Evolutionary conservation across 2,329 filamentous ascomycete species (phyloP).

Genomic region (Colletotrichum agaves): DNA sequence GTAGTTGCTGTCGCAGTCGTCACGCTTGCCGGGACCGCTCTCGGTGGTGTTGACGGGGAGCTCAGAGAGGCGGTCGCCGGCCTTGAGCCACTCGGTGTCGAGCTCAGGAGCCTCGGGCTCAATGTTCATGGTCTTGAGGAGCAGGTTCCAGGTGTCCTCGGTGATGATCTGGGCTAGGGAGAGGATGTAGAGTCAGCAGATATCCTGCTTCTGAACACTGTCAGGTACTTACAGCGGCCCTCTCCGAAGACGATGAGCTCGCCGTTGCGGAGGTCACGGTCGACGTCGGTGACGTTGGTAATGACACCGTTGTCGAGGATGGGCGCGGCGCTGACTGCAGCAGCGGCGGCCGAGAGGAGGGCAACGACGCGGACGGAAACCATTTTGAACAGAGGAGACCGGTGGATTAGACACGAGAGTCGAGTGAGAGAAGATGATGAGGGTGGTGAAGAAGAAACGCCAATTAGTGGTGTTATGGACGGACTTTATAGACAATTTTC

Average conservation of each 20-base stretch:
- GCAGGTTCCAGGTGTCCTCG: background rate
- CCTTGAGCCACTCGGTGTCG: constrained; percentile 13
- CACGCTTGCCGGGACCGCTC: constrained; percentile 4
- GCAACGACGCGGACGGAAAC: constrained; percentile 10
- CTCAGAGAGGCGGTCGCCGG: background rate
- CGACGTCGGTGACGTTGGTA: constrained; percentile 4
- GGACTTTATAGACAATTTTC: constrained; percentile 7
- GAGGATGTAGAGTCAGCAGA: background rate
- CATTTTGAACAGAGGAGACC: constrained; percentile 6
- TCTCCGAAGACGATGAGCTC: constrained; percentile 15
- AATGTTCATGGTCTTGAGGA: background rate
- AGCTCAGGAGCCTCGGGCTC: background rate
- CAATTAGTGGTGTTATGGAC: background rate
- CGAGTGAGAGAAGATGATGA: constrained; percentile 6
- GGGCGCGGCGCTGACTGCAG: constrained; percentile 19
- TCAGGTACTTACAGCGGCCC: constrained; percentile 1
- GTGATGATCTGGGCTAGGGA: constrained; percentile 1
- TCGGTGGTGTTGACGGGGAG: constrained; percentile 14
- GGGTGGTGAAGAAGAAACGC: background rate
- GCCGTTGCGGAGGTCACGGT: constrained; percentile 17
- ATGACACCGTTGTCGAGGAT: background rate
- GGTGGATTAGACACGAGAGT: background rate
- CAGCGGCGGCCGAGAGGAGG: constrained; percentile 16
- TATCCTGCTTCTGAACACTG: background rate
- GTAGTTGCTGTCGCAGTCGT: constrained; percentile 17